Percentiles rank a stretch among this genome's conserved stretches.
Evolutionary conservation across 805 yeast species (phyloP).

Genomic region (Metschnikowia baotianmanensis): DNA sequence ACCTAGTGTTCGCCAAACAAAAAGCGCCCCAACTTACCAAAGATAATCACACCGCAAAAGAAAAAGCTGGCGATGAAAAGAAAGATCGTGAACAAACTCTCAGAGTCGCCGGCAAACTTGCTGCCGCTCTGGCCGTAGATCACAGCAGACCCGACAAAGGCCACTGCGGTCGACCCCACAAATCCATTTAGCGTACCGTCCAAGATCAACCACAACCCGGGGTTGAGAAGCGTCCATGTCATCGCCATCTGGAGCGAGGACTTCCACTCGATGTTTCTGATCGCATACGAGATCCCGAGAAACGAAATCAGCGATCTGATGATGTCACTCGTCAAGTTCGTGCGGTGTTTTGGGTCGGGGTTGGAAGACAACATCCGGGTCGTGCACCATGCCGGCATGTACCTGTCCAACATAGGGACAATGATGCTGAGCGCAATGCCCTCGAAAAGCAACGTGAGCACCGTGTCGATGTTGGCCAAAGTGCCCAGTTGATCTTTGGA

Average conservation of each 20-base stretch:
- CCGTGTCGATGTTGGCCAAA: constrained; percentile 14
- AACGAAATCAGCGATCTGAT: constrained; percentile 53
- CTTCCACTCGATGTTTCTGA: constrained; percentile 67
- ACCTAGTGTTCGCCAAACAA: constrained; percentile 29
- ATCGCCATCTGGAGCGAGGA: constrained; percentile 62
- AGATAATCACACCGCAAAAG: constrained; percentile 61
- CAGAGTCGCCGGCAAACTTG: constrained; percentile 19
- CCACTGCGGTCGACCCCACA: constrained; percentile 34
- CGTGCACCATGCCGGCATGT: constrained; percentile 30
- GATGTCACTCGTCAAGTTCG: constrained; percentile 35
- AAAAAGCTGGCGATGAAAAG: constrained; percentile 62
- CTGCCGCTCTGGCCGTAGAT: constrained; percentile 31
- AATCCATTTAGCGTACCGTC: constrained; percentile 60
- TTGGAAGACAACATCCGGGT: constrained; percentile 38
- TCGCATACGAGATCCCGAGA: constrained; percentile 68
- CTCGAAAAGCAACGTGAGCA: constrained; percentile 40
- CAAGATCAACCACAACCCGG: constrained; percentile 63
- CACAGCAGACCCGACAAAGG: constrained; percentile 30
- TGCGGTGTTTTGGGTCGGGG: constrained; percentile 33
- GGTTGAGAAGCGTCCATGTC: constrained; percentile 60
- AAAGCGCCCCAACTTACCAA: constrained; percentile 68
- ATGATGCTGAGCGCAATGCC: constrained; percentile 59
- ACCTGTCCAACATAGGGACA: constrained; percentile 44
- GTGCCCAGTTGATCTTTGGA: constrained; percentile 3
- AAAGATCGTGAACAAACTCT: constrained; percentile 41